A percentile compares a stretch with the other conserved stretches of the same genome.
These are phyloP conservation scores for Leccinum imitatum DNA, from an alignment of 768 basidiomycete genomes.

Conservation along the genomic window DNA sequence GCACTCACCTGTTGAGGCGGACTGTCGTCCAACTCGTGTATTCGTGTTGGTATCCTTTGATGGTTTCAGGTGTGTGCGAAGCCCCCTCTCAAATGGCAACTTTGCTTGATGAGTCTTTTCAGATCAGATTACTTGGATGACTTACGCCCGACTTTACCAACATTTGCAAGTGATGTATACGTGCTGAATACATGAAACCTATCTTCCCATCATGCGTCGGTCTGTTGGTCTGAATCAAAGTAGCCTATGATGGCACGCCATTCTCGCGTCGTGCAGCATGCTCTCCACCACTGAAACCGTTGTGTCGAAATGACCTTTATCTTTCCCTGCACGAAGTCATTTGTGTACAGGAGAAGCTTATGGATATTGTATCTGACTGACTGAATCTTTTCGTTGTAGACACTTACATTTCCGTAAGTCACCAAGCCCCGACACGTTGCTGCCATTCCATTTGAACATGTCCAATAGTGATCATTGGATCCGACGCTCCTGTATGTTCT, in stretches of 20 bases:
- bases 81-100: neutral
- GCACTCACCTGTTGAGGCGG: constrained; percentile 73
- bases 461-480: constrained; percentile 65
- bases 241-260: neutral
- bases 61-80: constrained; percentile 44
- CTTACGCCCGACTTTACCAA: constrained; percentile 75
- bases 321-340: neutral
- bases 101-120: neutral
- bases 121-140: constrained; percentile 76
- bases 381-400: constrained; percentile 40
- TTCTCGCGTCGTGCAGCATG: neutral
- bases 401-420: constrained; percentile 83
- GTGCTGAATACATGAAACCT: constrained; percentile 80
- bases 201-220: neutral
- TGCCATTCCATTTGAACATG: neutral
- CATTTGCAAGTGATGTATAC: constrained; percentile 72
- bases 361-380: constrained; percentile 2
- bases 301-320: neutral
- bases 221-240: neutral
- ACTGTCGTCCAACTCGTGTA: constrained; percentile 44
- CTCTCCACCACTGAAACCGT: neutral
- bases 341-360: neutral
- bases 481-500: constrained; percentile 66
- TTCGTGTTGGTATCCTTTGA: constrained; percentile 79
- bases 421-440: neutral